phyloP scores from a whole-genome alignment of 2,329 filamentous ascomycete genomes.

The Coniochaeta pulveracea region DNA sequence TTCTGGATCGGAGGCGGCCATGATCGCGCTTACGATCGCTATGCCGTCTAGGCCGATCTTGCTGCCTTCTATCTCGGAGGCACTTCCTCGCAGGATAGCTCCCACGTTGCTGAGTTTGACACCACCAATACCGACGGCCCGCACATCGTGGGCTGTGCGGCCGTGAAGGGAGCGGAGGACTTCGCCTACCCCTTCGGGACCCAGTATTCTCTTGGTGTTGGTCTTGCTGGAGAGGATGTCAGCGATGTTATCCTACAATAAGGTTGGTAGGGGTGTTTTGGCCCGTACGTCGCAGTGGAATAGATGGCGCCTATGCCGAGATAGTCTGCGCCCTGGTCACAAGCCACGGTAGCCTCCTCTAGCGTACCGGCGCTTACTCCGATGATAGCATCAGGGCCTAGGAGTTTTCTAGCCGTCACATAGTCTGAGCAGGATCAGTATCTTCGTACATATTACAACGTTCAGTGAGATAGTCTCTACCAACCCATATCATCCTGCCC shows the following conservation, averaged over 20 bases:
- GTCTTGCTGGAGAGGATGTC: slow-evolving; percentile 50
- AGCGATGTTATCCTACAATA: too few relatives aligned
- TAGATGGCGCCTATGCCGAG: slow-evolving; percentile 86
- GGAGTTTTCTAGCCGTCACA: too few relatives aligned
- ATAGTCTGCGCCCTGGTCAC: slow-evolving; percentile 73
- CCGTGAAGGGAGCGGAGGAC: slow-evolving; percentile 52
- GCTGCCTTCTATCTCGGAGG: slow-evolving; percentile 48
- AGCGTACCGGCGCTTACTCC: slow-evolving; percentile 74
- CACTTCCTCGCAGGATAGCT: slow-evolving; percentile 58
- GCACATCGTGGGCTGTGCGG: slow-evolving; percentile 33
- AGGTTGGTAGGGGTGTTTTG: not conserved
- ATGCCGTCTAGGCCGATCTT: slow-evolving; percentile 63
- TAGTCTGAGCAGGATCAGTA: slow-evolving; percentile 52
- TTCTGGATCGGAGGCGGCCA: slow-evolving; percentile 59
- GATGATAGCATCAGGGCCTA: slow-evolving; percentile 71
- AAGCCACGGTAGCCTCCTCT: slow-evolving; percentile 62
- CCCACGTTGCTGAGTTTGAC: slow-evolving; percentile 69
- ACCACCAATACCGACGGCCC: slow-evolving; percentile 79
- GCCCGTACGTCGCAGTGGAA: slow-evolving; percentile 56
- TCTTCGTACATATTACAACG: slow-evolving; percentile 24
- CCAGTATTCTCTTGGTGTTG: slow-evolving; percentile 74
- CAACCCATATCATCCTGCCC: slow-evolving; percentile 87
- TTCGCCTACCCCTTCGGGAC: slow-evolving; percentile 55
- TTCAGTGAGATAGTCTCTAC: slow-evolving; percentile 12
- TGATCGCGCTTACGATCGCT: slow-evolving; percentile 81